Conservation (phyloP, 768 basidiomycete genomes). For the Tephrocybe rancida region DNA sequence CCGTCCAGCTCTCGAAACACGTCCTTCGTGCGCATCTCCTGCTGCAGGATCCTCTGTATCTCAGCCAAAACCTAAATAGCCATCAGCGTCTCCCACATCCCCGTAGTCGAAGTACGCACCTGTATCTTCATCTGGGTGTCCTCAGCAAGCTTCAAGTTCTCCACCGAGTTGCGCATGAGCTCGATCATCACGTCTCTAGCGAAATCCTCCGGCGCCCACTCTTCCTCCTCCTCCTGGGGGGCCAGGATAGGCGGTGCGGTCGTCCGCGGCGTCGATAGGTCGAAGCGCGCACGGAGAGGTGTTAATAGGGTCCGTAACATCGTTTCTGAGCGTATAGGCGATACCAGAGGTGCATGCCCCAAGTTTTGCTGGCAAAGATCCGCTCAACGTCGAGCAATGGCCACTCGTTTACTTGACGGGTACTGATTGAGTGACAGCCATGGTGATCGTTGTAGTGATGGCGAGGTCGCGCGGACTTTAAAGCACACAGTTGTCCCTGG, state of each 20-base stretch:
- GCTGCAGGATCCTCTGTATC: slow-evolving; percentile 66
- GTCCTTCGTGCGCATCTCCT: slow-evolving; percentile 67
- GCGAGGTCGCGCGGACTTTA: slow-evolving; percentile 7
- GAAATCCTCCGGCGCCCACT: slow-evolving; percentile 65
- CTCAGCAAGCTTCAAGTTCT: slow-evolving; percentile 65
- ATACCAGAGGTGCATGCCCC: slow-evolving; percentile 9
- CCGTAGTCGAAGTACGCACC: slow-evolving; percentile 38
- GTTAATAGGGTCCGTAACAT: slow-evolving; percentile 66
- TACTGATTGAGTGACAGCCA: slow-evolving; percentile 15
- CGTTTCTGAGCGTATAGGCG: neutral
- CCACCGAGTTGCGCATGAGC: slow-evolving; percentile 70
- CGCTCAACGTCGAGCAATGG: slow-evolving; percentile 8
- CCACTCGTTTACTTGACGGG: slow-evolving; percentile 12
- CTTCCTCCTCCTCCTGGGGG: slow-evolving; percentile 37
- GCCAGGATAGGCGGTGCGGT: slow-evolving; percentile 17
- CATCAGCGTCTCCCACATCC: neutral
- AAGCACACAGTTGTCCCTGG: too few relatives aligned
- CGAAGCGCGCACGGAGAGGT: slow-evolving; percentile 59
- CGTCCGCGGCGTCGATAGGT: slow-evolving; percentile 38
- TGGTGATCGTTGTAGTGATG: slow-evolving; percentile 15
- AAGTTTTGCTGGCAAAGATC: slow-evolving; percentile 5
- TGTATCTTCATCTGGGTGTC: slow-evolving; percentile 47
- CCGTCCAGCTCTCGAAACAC: slow-evolving; percentile 84
- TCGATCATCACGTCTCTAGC: slow-evolving; percentile 73
- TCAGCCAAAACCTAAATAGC: slow-evolving; percentile 57